Evolutionary conservation across 805 yeast genomes (phyloP).

Genomic region (Yamadazyma ubonensis): DNA sequence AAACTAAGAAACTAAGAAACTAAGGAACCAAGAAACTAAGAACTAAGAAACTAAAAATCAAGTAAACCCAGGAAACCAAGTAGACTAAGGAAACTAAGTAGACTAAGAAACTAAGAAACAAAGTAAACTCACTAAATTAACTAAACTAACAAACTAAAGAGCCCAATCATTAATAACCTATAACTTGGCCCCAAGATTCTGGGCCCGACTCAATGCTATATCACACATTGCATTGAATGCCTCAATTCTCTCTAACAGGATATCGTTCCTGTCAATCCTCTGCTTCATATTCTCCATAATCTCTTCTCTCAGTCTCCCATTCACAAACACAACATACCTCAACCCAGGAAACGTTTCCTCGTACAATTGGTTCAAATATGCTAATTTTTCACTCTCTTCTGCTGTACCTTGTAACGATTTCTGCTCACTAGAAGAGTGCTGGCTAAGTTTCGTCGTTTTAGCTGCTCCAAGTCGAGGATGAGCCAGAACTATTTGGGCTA

Average conservation of each 20-base stretch:
- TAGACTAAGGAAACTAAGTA: too few relatives aligned
- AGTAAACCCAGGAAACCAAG: too few relatives aligned
- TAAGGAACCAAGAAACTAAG: too few relatives aligned
- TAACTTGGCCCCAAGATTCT: constrained; percentile 44
- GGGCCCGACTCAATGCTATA: constrained; percentile 76
- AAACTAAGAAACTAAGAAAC: too few relatives aligned
- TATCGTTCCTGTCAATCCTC: constrained; percentile 58
- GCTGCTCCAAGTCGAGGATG: constrained; percentile 87
- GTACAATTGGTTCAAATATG: constrained; percentile 56
- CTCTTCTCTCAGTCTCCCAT: constrained; percentile 67
- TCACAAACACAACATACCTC: constrained; percentile 84
- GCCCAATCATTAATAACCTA: constrained; percentile 1
- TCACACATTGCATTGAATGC: constrained; percentile 91
- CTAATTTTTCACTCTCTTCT: constrained; percentile 50
- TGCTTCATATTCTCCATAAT: constrained; percentile 62
- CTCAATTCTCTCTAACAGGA: constrained; percentile 53
- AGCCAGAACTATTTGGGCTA: constrained; percentile 70
- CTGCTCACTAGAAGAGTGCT: constrained; percentile 72
- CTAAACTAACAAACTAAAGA: too few relatives aligned
- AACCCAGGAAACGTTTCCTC: constrained; percentile 66
- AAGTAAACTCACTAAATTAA: too few relatives aligned
- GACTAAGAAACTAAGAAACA: too few relatives aligned
- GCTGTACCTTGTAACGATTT: constrained; percentile 52
- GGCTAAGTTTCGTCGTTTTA: constrained; percentile 45
- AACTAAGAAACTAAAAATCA: too few relatives aligned